Percentiles rank a stretch among this genome's conserved stretches.
phyloP scores from a whole-genome alignment of 2,329 filamentous ascomycete genomes.

The Ciborinia camelliae region DNA sequence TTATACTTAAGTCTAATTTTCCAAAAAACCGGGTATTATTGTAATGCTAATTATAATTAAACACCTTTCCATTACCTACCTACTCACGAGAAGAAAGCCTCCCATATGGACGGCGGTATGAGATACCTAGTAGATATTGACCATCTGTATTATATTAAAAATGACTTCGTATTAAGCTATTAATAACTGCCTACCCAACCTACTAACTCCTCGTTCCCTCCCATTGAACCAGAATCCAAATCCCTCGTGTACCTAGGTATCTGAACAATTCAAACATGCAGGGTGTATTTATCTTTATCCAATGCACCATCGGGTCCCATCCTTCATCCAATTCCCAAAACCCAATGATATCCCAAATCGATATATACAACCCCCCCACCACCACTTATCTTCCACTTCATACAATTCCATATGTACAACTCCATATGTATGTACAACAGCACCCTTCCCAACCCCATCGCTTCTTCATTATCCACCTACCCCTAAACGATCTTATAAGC shows the following conservation, averaged over 20 bases:
- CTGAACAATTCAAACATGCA: not conserved
- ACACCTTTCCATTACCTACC: no score
- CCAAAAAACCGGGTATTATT: no score
- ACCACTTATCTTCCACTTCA: not conserved
- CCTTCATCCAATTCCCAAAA: not conserved
- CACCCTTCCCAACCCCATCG: not conserved
- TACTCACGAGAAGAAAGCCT: no score
- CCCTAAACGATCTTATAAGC: constrained; percentile 37
- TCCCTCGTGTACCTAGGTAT: not conserved
- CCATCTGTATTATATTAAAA: not conserved
- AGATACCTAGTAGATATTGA: no score
- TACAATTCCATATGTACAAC: not conserved
- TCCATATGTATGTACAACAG: no score
- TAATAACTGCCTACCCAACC: no score
- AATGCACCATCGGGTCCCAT: not conserved
- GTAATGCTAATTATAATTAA: no score
- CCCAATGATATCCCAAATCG: not conserved
- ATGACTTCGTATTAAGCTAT: not conserved
- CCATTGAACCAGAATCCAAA: not conserved
- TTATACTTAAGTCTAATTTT: no score
- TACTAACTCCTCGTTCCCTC: not conserved
- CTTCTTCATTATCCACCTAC: not conserved
- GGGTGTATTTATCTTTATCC: not conserved
- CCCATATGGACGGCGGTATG: no score
- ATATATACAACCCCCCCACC: not conserved